Evolutionary conservation across 768 basidiomycete species (phyloP).

Genomic region (Leccinum sublutescens): DNA sequence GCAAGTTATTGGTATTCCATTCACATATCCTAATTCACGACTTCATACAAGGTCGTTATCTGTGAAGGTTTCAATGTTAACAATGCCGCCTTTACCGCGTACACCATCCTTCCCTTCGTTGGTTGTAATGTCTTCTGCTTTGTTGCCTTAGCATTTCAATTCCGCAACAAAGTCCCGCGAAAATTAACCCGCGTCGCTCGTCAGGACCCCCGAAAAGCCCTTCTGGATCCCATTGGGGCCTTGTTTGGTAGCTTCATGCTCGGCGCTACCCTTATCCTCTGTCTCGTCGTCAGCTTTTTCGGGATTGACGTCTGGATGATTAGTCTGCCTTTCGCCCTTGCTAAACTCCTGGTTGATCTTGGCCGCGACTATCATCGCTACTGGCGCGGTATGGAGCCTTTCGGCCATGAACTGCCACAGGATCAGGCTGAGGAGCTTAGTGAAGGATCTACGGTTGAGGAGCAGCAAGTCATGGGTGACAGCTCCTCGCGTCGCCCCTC

Average conservation of each 20-base stretch:
- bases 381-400: slow-evolving; percentile 24
- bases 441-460: not conserved
- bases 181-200: slow-evolving; percentile 37
- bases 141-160: slow-evolving; percentile 56
- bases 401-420: slow-evolving; percentile 6
- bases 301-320: slow-evolving; percentile 83
- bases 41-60: slow-evolving; percentile 54
- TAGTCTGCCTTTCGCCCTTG: slow-evolving; percentile 72
- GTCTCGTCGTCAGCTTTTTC: slow-evolving; percentile 75
- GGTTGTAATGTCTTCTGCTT: slow-evolving; percentile 64
- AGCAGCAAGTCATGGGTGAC: not conserved
- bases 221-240: slow-evolving; percentile 75
- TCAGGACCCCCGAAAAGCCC: slow-evolving; percentile 54
- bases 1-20: not conserved
- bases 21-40: not conserved
- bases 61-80: slow-evolving; percentile 82
- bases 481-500: not conserved
- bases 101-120: slow-evolving; percentile 79
- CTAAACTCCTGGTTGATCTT: slow-evolving; percentile 70
- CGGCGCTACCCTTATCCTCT: slow-evolving; percentile 61
- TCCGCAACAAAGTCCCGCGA: slow-evolving; percentile 52
- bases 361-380: slow-evolving; percentile 55
- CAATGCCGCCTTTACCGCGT: slow-evolving; percentile 76
- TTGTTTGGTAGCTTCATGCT: slow-evolving; percentile 70
- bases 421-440: not conserved